phyloP scores from a whole-genome alignment of 345 rosid species.

The Brassica nigra region DNA sequence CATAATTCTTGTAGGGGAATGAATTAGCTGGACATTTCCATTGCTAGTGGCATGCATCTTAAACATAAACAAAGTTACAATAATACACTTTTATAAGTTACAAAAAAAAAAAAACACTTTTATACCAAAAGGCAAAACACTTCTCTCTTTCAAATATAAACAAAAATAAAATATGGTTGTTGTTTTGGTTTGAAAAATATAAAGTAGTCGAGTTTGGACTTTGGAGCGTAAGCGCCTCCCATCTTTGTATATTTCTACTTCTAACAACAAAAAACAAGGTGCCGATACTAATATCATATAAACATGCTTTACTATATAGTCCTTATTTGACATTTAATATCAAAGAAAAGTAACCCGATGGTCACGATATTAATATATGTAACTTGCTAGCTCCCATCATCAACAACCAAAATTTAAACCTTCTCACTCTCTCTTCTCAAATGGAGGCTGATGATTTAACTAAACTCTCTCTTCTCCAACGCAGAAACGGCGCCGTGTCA shows the following conservation, averaged over 20 bases:
- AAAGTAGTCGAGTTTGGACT: constrained; percentile 30
- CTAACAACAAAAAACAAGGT: neutral
- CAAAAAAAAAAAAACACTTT: too few species aligned
- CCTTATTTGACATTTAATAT: constrained; percentile 34
- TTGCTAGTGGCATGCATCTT: constrained; percentile 1
- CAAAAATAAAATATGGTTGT: neutral
- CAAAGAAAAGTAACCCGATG: constrained; percentile 11
- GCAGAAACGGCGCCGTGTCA: constrained; percentile 35
- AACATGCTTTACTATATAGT: constrained; percentile 21
- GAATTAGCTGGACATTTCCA: constrained; percentile 2
- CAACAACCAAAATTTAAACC: constrained; percentile 11
- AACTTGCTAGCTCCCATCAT: constrained; percentile 6
- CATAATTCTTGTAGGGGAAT: constrained; percentile 9
- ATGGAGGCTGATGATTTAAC: constrained; percentile 30
- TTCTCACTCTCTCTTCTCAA: constrained; percentile 9
- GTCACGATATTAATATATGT: constrained; percentile 4
- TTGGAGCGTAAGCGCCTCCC: constrained; percentile 31
- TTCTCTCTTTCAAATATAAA: neutral
- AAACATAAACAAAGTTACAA: neutral
- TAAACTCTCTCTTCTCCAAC: constrained; percentile 38
- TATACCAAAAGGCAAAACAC: neutral
- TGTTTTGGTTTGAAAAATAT: constrained; percentile 27
- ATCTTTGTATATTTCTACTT: neutral
- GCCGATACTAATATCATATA: neutral
- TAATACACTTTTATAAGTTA: constrained; percentile 1